A percentile compares a stretch with the other conserved stretches of the same genome.
phyloP scores from a whole-genome alignment of 2,329 filamentous ascomycete species.

The Alternaria brassicicola region DNA sequence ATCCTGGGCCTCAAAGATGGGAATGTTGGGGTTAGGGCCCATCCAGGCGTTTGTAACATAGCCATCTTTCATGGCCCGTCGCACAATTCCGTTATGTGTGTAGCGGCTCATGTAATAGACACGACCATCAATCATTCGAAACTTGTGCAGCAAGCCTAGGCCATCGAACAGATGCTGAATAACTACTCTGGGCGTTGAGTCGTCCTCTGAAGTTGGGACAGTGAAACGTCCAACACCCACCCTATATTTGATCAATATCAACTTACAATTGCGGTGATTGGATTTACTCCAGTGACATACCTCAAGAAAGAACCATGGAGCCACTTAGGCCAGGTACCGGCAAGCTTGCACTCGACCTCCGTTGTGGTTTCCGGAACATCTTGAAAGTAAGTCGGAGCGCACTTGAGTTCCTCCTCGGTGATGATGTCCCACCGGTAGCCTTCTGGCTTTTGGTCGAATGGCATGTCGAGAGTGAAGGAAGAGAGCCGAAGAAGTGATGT shows the following conservation, averaged over 20 bases:
- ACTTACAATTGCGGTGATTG: neutral
- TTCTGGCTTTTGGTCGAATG: neutral
- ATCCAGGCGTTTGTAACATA: neutral
- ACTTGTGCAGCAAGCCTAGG: neutral
- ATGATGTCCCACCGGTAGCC: neutral
- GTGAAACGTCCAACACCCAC: neutral
- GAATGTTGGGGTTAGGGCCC: neutral
- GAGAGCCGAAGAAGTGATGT: neutral
- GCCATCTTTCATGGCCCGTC: neutral
- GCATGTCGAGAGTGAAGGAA: neutral
- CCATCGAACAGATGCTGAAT: conserved; percentile 4
- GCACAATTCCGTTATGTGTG: neutral
- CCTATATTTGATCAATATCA: neutral
- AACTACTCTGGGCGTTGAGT: neutral
- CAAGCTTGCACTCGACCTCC: neutral
- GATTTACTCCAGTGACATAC: neutral
- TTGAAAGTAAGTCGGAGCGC: conserved; percentile 2
- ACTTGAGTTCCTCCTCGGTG: neutral
- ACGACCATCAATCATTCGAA: neutral
- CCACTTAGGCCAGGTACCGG: neutral
- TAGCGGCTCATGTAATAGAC: conserved; percentile 2
- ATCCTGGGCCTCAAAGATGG: neutral
- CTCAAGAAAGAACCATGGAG: conserved; percentile 2
- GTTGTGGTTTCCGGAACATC: neutral
- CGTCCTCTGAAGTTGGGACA: neutral